Conservation (phyloP, 306 rosid species). For the Crotalaria pallida region DNA sequence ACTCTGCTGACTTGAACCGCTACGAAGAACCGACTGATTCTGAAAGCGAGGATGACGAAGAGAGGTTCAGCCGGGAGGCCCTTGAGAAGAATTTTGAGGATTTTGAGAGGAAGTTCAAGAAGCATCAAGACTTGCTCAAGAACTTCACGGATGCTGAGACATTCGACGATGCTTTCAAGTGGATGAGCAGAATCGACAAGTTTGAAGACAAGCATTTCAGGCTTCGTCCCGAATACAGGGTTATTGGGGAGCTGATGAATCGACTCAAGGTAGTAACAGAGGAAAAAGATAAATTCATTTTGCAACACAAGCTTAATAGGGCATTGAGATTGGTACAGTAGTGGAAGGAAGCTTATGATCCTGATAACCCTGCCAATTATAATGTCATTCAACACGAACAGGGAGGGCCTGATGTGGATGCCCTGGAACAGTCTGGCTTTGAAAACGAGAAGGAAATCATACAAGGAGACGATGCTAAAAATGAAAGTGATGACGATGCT, state of each 20-base stretch:
- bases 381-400: conserved; percentile 57
- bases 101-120: conserved; percentile 60
- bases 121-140: conserved; percentile 59
- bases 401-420: conserved; percentile 41
- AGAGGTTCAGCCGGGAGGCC: conserved; percentile 38
- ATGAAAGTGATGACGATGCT: conserved; percentile 23
- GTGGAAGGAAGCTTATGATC: conserved; percentile 90
- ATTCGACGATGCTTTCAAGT: conserved; percentile 73
- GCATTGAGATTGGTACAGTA: conserved; percentile 72
- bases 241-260: conserved; percentile 83
- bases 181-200: conserved; percentile 74
- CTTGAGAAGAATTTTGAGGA: conserved; percentile 29
- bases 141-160: conserved; percentile 51
- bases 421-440: conserved; percentile 42
- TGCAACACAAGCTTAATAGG: conserved; percentile 79
- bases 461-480: conserved; percentile 35
- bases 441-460: conserved; percentile 41
- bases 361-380: conserved; percentile 76
- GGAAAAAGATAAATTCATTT: conserved; percentile 69
- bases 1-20: conserved; percentile 21
- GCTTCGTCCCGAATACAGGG: conserved; percentile 69
- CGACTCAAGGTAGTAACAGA: conserved; percentile 63
- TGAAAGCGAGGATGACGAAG: conserved; percentile 72
- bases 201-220: conserved; percentile 74
- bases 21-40: conserved; percentile 81